A percentile compares a stretch with the other conserved stretches of the same genome.
Evolutionary conservation across 306 rosid species (phyloP).

Genomic region (Psophocarpus tetragonolobus): DNA sequence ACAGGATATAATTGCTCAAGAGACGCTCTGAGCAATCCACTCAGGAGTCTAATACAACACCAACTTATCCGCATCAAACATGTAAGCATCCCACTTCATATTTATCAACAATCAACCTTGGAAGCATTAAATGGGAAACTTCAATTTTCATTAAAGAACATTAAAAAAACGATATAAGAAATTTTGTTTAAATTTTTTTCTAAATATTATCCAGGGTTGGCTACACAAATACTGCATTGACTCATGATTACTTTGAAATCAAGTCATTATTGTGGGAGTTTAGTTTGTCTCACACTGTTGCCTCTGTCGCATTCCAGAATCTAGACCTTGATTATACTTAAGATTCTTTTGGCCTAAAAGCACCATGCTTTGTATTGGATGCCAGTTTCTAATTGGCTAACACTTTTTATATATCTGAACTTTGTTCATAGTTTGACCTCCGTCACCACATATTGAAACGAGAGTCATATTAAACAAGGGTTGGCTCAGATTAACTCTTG

Average conservation of each 20-base stretch:
- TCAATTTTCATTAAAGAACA: background rate
- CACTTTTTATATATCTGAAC: background rate
- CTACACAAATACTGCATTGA: slow-evolving; percentile 33
- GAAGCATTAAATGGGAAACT: background rate
- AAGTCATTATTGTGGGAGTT: slow-evolving; percentile 9
- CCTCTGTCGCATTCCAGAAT: slow-evolving; percentile 35
- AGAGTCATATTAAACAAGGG: slow-evolving; percentile 23
- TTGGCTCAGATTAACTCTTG: background rate
- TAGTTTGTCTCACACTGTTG: slow-evolving; percentile 33
- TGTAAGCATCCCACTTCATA: background rate
- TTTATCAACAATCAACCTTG: background rate
- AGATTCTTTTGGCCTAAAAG: slow-evolving; percentile 31
- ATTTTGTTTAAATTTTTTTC: background rate
- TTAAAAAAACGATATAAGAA: background rate
- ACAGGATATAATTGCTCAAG: background rate
- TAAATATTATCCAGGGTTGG: slow-evolving; percentile 23
- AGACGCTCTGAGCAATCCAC: background rate
- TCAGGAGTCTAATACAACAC: background rate
- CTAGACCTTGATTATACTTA: slow-evolving; percentile 2
- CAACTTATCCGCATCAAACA: background rate
- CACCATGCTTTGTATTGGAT: slow-evolving; percentile 26
- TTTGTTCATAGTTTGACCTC: slow-evolving; percentile 22
- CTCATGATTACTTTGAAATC: slow-evolving; percentile 27
- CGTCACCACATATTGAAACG: slow-evolving; percentile 11
- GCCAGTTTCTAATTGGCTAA: slow-evolving; percentile 13